Base-by-base conservation (phyloP, 2,329 filamentous ascomycete species). In the Colletotrichum eleusines region DNA sequence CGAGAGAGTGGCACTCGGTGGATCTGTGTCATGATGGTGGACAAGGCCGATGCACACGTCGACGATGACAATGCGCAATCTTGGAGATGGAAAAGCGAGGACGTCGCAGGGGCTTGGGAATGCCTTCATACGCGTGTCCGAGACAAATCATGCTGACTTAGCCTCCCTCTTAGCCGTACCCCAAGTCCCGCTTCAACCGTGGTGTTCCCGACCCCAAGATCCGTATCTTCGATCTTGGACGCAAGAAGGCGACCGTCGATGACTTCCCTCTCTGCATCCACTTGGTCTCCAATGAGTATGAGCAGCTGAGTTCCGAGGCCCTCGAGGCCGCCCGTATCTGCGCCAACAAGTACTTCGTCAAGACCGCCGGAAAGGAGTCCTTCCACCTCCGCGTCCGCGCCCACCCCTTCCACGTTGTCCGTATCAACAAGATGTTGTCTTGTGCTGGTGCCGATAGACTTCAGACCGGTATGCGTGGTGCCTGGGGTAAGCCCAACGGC, bases 401-500 rank as follows among this genome's bases (percentile, higher is more conserved):
- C 82, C 96, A 99, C 91, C 96, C 96, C 78, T 99, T 94, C 94
- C 96, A 99, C 90, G 96, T 99, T 87, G 93, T 99, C 90, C 96
- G 96, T 88, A 99, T 99, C 95, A 99, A 99, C 94, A 99, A 99
- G 93, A 99, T 99, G 96, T 95, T 99, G 94, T 98, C 96, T 84
- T 99, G 96, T 87, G 96, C 96, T 82, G 96, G 96, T 91, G 96
- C 96, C 92, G 96, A 99, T 98, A 94, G 96, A 92, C 90, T 99
- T 86, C 96, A 99, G 88, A 99, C 96, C 80, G 96, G 96, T 90
- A 99, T 99, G 96, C 95, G 96, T 92, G 96, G 96, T 92, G 96
- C 96, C 80, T 99, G 94, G 92, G 96, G 96, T 84, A 99, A 99
- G 92, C 96, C 96, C 85, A 97, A 98, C 90, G 96, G 96, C 84